Percentiles rank a stretch among this genome's conserved stretches.
Conservation (phyloP, 164 flowering plant species). For the Umbellularia californica region DNA sequence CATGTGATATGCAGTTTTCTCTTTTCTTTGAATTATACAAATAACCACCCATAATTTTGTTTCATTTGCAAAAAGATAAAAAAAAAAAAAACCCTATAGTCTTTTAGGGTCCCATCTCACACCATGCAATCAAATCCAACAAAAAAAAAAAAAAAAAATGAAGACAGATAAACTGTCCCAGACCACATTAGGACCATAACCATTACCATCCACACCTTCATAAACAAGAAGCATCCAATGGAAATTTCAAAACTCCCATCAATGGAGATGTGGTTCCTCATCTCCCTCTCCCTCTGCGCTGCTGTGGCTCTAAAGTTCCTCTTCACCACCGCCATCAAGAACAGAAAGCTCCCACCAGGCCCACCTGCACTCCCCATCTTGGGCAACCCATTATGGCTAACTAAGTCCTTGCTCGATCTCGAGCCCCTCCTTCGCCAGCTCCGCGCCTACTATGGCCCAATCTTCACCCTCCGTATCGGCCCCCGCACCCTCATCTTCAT, state of each 20-base stretch:
- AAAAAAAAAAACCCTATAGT: too few relatives aligned
- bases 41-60: too few relatives aligned
- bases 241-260: background rate
- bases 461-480: constrained; percentile 35
- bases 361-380: constrained; percentile 28
- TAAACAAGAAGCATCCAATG: too few relatives aligned
- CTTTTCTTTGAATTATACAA: too few relatives aligned
- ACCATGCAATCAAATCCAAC: too few relatives aligned
- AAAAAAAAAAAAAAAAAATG: too few relatives aligned
- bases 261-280: constrained; percentile 1
- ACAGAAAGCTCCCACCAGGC: constrained; percentile 36
- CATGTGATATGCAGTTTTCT: too few relatives aligned
- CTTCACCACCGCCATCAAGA: background rate
- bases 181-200: background rate
- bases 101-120: too few relatives aligned
- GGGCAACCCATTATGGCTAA: constrained; percentile 25
- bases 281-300: background rate
- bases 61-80: too few relatives aligned
- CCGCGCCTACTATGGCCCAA: constrained; percentile 34
- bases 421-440: constrained; percentile 23
- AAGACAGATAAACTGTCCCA: too few relatives aligned
- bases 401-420: constrained; percentile 14
- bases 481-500: constrained; percentile 29
- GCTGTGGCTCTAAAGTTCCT: background rate
- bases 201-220: background rate